Evolutionary conservation across 1,284 basidiomycete genomes (phyloP).

Genomic region (Acaromyces ingoldii): DNA sequence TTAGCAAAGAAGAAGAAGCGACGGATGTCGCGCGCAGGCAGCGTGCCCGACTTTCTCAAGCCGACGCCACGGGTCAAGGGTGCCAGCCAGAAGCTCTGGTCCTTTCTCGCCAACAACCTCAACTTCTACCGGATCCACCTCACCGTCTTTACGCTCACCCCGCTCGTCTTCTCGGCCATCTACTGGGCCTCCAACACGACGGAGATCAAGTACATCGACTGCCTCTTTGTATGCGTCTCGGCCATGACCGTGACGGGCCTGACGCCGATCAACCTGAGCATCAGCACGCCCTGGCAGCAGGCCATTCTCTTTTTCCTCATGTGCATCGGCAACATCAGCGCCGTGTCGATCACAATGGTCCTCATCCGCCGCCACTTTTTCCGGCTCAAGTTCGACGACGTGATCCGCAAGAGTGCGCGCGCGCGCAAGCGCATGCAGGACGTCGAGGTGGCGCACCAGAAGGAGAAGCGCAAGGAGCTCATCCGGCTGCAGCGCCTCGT

Average conservation of each 20-base stretch:
- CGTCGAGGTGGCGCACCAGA: constrained; percentile 44
- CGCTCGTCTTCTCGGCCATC: constrained; percentile 67
- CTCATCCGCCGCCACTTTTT: constrained; percentile 47
- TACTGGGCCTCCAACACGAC: constrained; percentile 55
- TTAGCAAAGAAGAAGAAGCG: too few species aligned
- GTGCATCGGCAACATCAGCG: constrained; percentile 46
- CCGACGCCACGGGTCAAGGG: background rate
- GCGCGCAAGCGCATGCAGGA: constrained; percentile 42
- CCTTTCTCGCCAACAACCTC: background rate
- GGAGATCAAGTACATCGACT: constrained; percentile 62
- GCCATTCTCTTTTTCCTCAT: constrained; percentile 57
- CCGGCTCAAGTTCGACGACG: constrained; percentile 32
- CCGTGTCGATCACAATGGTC: constrained; percentile 48
- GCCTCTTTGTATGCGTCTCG: constrained; percentile 69
- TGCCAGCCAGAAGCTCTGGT: background rate
- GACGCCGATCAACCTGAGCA: constrained; percentile 67
- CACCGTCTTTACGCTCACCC: constrained; percentile 66
- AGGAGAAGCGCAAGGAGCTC: constrained; percentile 20
- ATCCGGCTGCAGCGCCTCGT: constrained; percentile 34
- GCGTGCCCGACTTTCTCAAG: background rate
- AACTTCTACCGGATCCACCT: constrained; percentile 55
- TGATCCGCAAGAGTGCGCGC: constrained; percentile 28
- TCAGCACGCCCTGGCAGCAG: constrained; percentile 71
- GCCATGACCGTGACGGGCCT: constrained; percentile 75
- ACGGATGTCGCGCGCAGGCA: too few species aligned